Conservation (phyloP, 345 rosid species). For the Geranium brycei region DNA sequence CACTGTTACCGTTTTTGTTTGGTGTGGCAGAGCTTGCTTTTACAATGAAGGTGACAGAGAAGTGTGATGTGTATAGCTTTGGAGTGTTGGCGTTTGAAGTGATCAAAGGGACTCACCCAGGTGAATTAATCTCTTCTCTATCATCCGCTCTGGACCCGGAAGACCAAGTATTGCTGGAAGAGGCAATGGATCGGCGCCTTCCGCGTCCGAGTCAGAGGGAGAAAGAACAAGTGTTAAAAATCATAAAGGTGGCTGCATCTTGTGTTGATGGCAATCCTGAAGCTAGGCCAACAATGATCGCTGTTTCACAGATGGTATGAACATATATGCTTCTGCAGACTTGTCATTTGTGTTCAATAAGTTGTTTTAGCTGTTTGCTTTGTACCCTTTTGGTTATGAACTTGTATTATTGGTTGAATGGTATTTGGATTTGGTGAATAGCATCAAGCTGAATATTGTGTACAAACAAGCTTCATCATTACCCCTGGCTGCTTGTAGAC, state of each 20-base stretch:
- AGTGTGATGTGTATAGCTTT: conserved; percentile 15
- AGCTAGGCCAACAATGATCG: conserved; percentile 21
- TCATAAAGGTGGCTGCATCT: conserved; percentile 10
- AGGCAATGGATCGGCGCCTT: conserved; percentile 11
- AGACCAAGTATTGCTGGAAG: background rate
- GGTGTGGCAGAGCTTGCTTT: conserved; percentile 17
- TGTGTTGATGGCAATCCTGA: conserved; percentile 22
- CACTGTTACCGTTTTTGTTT: background rate
- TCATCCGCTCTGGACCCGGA: too few species aligned
- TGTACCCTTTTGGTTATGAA: too few species aligned
- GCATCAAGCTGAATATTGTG: too few species aligned
- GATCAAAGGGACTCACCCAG: conserved; percentile 10
- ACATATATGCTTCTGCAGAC: too few species aligned
- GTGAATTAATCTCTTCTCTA: background rate
- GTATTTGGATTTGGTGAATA: too few species aligned
- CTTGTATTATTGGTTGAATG: too few species aligned
- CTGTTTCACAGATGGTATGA: background rate
- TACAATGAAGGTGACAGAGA: conserved; percentile 5
- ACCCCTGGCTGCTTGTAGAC: too few species aligned
- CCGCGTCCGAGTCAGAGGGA: background rate
- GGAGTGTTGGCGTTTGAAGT: conserved; percentile 13
- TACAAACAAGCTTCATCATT: too few species aligned
- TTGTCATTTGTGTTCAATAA: too few species aligned
- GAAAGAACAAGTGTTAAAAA: conserved; percentile 3
- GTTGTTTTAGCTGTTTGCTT: too few species aligned